Percentiles rank a stretch among this genome's conserved stretches.
Conservation (phyloP, 345 rosid genomes). For the Eucalyptus curtisii region DNA sequence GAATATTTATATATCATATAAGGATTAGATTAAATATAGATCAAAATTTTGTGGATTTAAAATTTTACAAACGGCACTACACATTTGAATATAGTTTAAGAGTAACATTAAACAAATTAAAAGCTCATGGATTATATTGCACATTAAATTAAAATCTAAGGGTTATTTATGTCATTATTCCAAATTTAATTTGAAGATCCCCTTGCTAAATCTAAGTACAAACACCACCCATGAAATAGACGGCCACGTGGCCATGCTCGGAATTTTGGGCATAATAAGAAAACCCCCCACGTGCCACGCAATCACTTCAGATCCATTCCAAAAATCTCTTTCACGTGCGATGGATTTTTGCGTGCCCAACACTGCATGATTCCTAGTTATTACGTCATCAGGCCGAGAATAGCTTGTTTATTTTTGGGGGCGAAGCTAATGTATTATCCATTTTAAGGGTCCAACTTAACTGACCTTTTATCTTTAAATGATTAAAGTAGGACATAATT, state of each 20-base stretch:
- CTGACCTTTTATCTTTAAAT: neutral
- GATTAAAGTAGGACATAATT: neutral
- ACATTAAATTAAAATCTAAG: too few species aligned
- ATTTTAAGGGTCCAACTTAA: neutral
- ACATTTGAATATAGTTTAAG: too few species aligned
- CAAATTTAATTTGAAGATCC: neutral
- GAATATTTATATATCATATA: too few species aligned
- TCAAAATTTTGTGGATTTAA: too few species aligned
- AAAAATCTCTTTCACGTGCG: neutral
- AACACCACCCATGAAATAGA: neutral
- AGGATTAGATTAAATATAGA: too few species aligned
- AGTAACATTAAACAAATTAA: too few species aligned
- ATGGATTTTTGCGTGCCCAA: neutral
- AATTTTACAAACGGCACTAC: neutral
- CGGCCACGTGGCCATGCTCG: neutral
- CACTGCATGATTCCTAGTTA: neutral
- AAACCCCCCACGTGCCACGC: neutral
- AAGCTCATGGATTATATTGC: accelerated
- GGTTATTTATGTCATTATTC: neutral
- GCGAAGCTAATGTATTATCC: neutral
- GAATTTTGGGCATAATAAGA: neutral
- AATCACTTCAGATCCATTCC: neutral
- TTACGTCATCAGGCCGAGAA: neutral
- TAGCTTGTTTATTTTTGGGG: neutral
- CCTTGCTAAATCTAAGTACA: neutral